A percentile compares a stretch with the other conserved stretches of the same genome.
These are phyloP conservation scores for Diaporthe sp. DNA, from an alignment of 2,329 filamentous ascomycete species.

Conservation along the genomic window DNA sequence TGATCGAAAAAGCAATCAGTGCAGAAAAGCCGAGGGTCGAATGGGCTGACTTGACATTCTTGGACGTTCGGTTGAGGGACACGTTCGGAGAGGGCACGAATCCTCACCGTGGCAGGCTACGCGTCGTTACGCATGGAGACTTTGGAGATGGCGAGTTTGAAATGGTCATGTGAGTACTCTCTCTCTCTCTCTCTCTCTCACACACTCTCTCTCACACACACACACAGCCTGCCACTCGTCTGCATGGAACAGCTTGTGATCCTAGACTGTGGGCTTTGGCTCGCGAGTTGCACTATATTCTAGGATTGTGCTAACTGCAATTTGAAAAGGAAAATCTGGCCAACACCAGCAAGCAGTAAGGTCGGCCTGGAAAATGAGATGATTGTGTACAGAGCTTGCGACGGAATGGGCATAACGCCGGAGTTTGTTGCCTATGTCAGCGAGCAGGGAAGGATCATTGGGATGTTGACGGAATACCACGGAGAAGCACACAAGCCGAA, in stretches of 20 bases:
- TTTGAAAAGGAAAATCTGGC: slow-evolving; percentile 30
- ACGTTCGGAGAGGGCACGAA: neutral
- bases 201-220: too few relatives aligned
- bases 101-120: neutral
- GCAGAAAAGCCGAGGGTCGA: slow-evolving; percentile 26
- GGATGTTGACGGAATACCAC: slow-evolving; percentile 31
- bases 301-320: neutral
- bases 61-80: neutral
- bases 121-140: neutral
- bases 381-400: slow-evolving; percentile 34
- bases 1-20: slow-evolving; percentile 27
- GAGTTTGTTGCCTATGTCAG: slow-evolving; percentile 33
- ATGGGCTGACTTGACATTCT: neutral
- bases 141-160: neutral
- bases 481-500: slow-evolving; percentile 13
- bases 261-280: too few relatives aligned
- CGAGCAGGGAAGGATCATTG: slow-evolving; percentile 35
- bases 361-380: slow-evolving; percentile 34
- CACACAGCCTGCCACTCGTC: too few relatives aligned
- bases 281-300: neutral
- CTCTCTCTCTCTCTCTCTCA: neutral
- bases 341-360: slow-evolving; percentile 10
- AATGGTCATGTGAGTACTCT: slow-evolving; percentile 23
- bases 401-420: slow-evolving; percentile 9
- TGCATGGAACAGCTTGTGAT: neutral